Base-by-base conservation (phyloP, 2,329 filamentous ascomycete genomes). In the Clarireedia monteithiana region DNA sequence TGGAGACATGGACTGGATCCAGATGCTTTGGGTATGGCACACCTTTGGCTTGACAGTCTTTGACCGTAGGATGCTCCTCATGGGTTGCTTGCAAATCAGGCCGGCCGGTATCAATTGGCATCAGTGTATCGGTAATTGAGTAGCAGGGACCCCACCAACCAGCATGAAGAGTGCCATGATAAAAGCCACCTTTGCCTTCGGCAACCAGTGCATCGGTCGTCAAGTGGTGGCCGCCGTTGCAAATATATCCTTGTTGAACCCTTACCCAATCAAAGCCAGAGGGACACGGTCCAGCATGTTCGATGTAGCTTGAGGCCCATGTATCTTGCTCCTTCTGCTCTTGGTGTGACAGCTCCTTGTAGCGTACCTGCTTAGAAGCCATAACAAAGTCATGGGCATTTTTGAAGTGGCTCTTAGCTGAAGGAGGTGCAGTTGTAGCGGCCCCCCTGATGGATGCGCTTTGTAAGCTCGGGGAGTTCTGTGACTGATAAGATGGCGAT, bases 121-220 rank as follows among this genome's bases (percentile, higher is more conserved):
- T 12, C 10, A 34, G 30, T 12, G 9, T 9, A 12, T 9, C 10
- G 4, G 4, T 12, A 9, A 9, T 4, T 34, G 30, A 34, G 30
- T 34, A 34, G 10, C 12, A 34, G 17, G 52, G 52, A 2, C 52
- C 52, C 44, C 52, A 54, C 52, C 52, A 54, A 6, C 52, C 52
- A 9, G 10, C 17, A 1, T 38, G 23, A 1, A 54, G 52, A 24
- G 44, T 49, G 17, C 52, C 52, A 1, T 9, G 7, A 17, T 50
- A 62, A 10, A 59, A 45, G 0, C 63, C 62, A 4, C 63, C 60
- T 38, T 59, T 61, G 2, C 62, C 62, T 51, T 64, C 59, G 5
- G 58, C 59, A 2, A 66, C 9, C 2, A 64, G 45, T 4, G 55
- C 54, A 38, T 66, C 62, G 2, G 58, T 58, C 6, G 62, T 58